Conservation (phyloP, 805 yeast species). For the Ogataea nitratoaversa region DNA sequence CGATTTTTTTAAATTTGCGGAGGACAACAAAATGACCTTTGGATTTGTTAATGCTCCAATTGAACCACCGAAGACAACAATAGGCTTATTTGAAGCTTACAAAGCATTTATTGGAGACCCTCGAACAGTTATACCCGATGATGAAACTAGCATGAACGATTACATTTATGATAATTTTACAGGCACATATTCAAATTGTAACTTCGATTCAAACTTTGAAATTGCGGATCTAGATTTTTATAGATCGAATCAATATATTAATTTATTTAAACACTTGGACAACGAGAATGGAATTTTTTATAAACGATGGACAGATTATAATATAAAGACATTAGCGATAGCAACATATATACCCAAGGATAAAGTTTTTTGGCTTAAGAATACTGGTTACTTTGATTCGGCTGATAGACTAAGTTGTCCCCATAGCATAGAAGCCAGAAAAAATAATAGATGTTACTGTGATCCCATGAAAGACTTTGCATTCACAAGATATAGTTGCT, state of each 20-base stretch:
- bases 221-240: constrained; percentile 49
- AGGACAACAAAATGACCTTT: constrained; percentile 37
- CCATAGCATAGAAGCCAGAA: constrained; percentile 5
- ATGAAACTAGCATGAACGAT: too few species aligned
- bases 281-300: constrained; percentile 49
- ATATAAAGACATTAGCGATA: constrained; percentile 37
- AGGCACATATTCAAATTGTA: constrained; percentile 36
- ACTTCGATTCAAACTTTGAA: constrained; percentile 58
- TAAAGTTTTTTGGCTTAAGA: constrained; percentile 51
- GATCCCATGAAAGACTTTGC: constrained; percentile 31
- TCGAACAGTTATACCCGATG: too few species aligned
- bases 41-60: constrained; percentile 37
- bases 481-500: constrained; percentile 46
- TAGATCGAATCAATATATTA: constrained; percentile 41
- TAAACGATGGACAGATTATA: constrained; percentile 60
- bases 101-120: constrained; percentile 37
- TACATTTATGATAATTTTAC: too few species aligned
- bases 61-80: constrained; percentile 17
- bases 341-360: constrained; percentile 38
- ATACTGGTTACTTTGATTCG: constrained; percentile 19
- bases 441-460: constrained; percentile 22
- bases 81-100: constrained; percentile 39
- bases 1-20: constrained; percentile 46
- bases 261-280: constrained; percentile 44
- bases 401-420: constrained; percentile 20